Evolutionary conservation across 2,329 filamentous ascomycete genomes (phyloP).

Genomic region (Stachybotrys chartarum): DNA sequence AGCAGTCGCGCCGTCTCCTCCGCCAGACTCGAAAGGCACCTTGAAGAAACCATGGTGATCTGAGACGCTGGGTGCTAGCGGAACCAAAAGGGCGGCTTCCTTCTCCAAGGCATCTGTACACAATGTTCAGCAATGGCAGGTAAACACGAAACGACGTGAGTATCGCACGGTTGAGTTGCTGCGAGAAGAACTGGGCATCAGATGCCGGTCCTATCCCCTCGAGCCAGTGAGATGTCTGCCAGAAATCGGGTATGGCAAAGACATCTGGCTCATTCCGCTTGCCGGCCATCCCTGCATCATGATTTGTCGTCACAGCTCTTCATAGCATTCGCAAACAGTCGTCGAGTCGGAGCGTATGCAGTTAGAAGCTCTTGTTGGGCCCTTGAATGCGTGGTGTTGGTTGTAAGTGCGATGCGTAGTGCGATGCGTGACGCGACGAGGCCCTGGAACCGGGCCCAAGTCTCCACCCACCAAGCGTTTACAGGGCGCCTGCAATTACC

Average conservation of each 20-base stretch:
- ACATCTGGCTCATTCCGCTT: slow-evolving; percentile 43
- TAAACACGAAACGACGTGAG: neutral
- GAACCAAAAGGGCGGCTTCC: slow-evolving; percentile 8
- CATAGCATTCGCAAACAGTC: neutral
- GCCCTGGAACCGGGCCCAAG: no score
- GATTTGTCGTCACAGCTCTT: neutral
- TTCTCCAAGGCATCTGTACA: slow-evolving; percentile 1
- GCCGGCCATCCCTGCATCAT: slow-evolving; percentile 17
- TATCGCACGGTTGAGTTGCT: slow-evolving; percentile 24
- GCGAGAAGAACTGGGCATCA: slow-evolving; percentile 34
- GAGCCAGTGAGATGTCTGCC: slow-evolving; percentile 46
- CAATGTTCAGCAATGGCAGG: neutral
- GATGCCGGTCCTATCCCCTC: slow-evolving; percentile 27
- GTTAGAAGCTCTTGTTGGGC: neutral
- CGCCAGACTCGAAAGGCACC: slow-evolving; percentile 6
- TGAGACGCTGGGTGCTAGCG: slow-evolving; percentile 11
- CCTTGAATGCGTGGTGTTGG: no score
- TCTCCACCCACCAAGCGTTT: no score
- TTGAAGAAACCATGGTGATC: slow-evolving; percentile 24
- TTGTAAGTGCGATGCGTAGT: no score
- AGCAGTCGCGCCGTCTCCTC: slow-evolving; percentile 4
- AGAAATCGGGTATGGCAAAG: slow-evolving; percentile 58
- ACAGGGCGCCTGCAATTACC: no score
- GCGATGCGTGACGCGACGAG: no score
- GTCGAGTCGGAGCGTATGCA: neutral